A percentile compares a stretch with the other conserved stretches of the same genome.
These are phyloP conservation scores for Cladophialophora exuberans DNA, from an alignment of 2,329 filamentous ascomycete species.

Conservation along the genomic window DNA sequence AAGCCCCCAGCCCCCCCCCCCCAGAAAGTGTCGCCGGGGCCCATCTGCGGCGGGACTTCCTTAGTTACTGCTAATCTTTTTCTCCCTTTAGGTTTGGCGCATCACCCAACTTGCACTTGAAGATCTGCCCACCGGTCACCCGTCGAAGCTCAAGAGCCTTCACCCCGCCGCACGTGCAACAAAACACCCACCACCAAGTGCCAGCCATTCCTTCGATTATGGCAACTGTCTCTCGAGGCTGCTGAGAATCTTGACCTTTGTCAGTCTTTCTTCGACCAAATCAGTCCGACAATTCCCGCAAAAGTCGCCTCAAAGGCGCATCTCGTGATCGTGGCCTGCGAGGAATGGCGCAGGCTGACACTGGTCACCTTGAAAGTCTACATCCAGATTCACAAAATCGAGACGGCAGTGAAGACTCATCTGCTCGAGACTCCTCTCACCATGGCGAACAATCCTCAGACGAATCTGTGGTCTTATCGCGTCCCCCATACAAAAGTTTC, in stretches of 20 bases:
- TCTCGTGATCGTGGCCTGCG: slow-evolving; percentile 7
- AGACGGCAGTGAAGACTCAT: slow-evolving; percentile 7
- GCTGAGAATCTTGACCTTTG: neutral
- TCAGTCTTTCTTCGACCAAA: neutral
- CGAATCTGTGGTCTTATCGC: slow-evolving; percentile 7
- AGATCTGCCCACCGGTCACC: no score
- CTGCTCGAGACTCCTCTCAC: neutral
- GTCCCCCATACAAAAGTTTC: slow-evolving; percentile 20
- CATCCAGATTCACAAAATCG: slow-evolving; percentile 16
- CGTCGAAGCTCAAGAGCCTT: no score
- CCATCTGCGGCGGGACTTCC: neutral
- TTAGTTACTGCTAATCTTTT: slow-evolving; percentile 4
- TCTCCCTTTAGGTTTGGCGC: neutral
- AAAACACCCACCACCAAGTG: neutral
- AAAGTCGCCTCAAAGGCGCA: neutral
- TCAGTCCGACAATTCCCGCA: neutral
- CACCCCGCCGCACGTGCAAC: neutral
- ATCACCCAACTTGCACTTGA: neutral
- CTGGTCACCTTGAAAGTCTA: slow-evolving; percentile 15
- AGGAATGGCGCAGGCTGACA: slow-evolving; percentile 28
- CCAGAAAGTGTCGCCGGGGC: neutral
- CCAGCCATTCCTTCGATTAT: neutral
- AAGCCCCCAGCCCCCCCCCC: neutral
- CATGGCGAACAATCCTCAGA: neutral
- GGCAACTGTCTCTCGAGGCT: neutral